Conservation (phyloP, 257 asterid genomes). For the Plantago elongata region DNA sequence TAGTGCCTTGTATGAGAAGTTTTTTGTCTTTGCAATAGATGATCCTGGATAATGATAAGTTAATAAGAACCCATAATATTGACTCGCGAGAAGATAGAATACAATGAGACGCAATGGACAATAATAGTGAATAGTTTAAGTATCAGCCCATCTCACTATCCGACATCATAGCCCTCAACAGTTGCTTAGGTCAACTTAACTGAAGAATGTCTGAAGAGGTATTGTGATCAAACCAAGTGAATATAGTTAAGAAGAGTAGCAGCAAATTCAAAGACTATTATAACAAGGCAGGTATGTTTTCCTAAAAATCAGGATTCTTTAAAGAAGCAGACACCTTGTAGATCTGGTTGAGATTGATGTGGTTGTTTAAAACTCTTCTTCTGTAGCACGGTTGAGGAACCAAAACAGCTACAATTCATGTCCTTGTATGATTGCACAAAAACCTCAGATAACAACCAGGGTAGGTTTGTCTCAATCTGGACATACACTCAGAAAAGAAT, state of each 20-base stretch:
- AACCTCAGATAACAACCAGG: conserved; percentile 20
- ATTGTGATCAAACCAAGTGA: conserved; percentile 12
- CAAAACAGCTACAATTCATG: conserved; percentile 75
- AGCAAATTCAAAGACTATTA: neutral
- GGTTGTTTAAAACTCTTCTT: conserved; percentile 30
- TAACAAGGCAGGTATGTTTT: neutral
- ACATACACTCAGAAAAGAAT: conserved; percentile 17
- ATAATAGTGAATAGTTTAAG: conserved; percentile 1
- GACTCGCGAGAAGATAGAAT: conserved; percentile 18
- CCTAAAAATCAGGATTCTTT: neutral
- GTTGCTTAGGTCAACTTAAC: neutral
- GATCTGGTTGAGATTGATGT: conserved; percentile 30
- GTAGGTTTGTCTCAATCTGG: conserved; percentile 25
- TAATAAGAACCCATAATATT: conserved; percentile 13
- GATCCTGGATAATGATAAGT: conserved; percentile 36
- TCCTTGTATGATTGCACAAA: conserved; percentile 23
- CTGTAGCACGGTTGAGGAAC: conserved; percentile 29
- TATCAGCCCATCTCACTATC: conserved; percentile 12
- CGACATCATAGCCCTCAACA: neutral
- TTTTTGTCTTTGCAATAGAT: conserved; percentile 39
- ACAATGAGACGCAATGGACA: conserved; percentile 4
- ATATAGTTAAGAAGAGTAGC: neutral
- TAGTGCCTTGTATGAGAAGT: conserved; percentile 58
- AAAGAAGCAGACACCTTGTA: conserved; percentile 41
- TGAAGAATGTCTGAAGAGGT: neutral